A percentile compares a stretch with the other conserved stretches of the same genome.
Evolutionary conservation across 495 filamentous ascomycete species (phyloP).

Genomic region (Aspergillus carlsbadensis): DNA sequence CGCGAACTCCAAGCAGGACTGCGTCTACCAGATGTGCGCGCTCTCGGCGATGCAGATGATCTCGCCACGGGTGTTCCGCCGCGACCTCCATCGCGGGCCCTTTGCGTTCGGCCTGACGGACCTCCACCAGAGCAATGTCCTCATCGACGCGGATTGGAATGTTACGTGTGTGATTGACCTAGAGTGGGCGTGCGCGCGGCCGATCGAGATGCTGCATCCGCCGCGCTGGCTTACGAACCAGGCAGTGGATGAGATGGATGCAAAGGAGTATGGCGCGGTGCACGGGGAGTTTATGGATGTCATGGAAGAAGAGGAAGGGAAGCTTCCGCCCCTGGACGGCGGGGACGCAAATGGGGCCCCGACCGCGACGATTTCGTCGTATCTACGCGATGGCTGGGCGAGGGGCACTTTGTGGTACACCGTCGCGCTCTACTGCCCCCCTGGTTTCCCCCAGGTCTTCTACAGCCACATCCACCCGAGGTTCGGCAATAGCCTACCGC

Average conservation of each 20-base stretch:
- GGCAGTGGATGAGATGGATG: slow-evolving; percentile 23
- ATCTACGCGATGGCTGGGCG: slow-evolving; percentile 16
- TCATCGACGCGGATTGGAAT: slow-evolving; percentile 28
- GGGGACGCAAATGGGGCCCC: too few species aligned
- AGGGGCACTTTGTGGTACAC: slow-evolving; percentile 28
- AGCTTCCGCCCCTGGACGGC: not conserved
- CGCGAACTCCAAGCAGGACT: slow-evolving; percentile 27
- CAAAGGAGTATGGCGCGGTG: slow-evolving; percentile 13
- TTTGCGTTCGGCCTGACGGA: slow-evolving; percentile 29
- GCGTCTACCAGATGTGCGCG: slow-evolving; percentile 24
- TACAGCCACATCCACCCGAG: slow-evolving; percentile 27
- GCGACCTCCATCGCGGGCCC: slow-evolving; percentile 23
- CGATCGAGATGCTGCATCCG: slow-evolving; percentile 32
- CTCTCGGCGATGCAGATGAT: too few species aligned
- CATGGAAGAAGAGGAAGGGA: slow-evolving; percentile 16
- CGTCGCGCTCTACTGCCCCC: slow-evolving; percentile 22
- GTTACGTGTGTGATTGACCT: slow-evolving; percentile 33
- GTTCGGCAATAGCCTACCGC: slow-evolving; percentile 15
- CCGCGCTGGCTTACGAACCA: slow-evolving; percentile 35
- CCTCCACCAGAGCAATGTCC: slow-evolving; percentile 33
- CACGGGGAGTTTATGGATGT: slow-evolving; percentile 21
- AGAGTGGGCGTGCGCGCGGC: slow-evolving; percentile 40
- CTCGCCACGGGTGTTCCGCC: too few species aligned
- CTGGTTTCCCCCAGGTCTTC: slow-evolving; percentile 21
- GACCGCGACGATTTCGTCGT: too few species aligned